These are phyloP conservation scores for Calonectria multiphialidica DNA, from an alignment of 2,329 filamentous ascomycete species.

Conservation along the genomic window DNA sequence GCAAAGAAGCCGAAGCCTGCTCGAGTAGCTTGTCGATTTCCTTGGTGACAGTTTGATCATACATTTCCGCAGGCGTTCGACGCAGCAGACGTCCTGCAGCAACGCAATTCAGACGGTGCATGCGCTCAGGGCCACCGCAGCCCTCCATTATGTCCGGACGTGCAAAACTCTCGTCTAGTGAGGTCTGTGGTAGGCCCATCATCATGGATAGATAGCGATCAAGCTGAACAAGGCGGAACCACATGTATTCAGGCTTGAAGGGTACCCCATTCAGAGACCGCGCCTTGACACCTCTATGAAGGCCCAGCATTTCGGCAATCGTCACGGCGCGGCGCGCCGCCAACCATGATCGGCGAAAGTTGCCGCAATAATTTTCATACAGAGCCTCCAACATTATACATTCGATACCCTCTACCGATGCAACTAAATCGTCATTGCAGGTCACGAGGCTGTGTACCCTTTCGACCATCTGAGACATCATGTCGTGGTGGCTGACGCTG, in stretches of 20 bases:
- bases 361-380: conserved; percentile 60
- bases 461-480: conserved; percentile 45
- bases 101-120: conserved; percentile 58
- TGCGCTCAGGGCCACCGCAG: conserved; percentile 53
- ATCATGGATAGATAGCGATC: conserved; percentile 63
- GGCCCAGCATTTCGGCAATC: conserved; percentile 57
- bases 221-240: conserved; percentile 58
- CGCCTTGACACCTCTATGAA: conserved; percentile 41
- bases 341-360: conserved; percentile 60
- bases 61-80: conserved; percentile 51
- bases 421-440: conserved; percentile 58
- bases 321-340: conserved; percentile 57
- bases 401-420: conserved; percentile 61
- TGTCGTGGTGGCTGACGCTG: conserved; percentile 24
- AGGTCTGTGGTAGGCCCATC: conserved; percentile 58
- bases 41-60: conserved; percentile 48
- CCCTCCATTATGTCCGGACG: conserved; percentile 41
- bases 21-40: conserved; percentile 62
- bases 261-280: conserved; percentile 11
- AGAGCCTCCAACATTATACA: conserved; percentile 62
- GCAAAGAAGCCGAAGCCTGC: conserved; percentile 54
- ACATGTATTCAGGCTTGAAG: conserved; percentile 53
- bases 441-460: conserved; percentile 53
- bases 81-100: conserved; percentile 59
- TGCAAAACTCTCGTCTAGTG: conserved; percentile 53